Percentiles rank a stretch among this genome's conserved stretches.
Conservation (phyloP, 2,329 filamentous ascomycete species). For the Cercospora nicotianae region DNA sequence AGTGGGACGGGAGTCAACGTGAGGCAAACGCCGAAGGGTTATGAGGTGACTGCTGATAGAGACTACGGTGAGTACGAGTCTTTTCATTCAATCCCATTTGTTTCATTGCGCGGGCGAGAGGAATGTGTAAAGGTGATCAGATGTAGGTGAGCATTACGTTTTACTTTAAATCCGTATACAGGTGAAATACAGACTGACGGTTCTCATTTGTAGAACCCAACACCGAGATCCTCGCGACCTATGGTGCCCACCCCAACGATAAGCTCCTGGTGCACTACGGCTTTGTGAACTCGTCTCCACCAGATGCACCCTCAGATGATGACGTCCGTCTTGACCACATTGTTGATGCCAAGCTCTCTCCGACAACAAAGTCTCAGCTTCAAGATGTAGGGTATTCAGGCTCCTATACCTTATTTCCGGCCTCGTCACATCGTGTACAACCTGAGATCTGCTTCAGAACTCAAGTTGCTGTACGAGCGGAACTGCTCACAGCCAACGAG, state of each 20-base stretch:
- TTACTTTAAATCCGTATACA: not conserved
- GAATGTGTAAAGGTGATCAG: too few species aligned
- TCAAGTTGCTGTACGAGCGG: constrained; percentile 45
- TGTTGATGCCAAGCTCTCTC: constrained; percentile 42
- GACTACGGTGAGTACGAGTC: constrained; percentile 47
- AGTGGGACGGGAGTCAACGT: constrained; percentile 52
- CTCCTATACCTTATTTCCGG: constrained; percentile 36
- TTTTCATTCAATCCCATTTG: not conserved
- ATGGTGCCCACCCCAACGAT: constrained; percentile 71
- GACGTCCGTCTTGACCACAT: constrained; percentile 45
- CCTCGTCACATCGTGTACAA: constrained; percentile 8
- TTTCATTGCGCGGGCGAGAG: too few species aligned
- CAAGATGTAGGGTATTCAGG: constrained; percentile 48
- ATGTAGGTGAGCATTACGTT: not conserved
- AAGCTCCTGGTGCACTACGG: constrained; percentile 69
- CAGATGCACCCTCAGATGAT: constrained; percentile 37
- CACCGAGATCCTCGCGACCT: constrained; percentile 65
- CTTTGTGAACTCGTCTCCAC: constrained; percentile 41
- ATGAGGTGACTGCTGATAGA: constrained; percentile 55
- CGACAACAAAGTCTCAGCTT: constrained; percentile 38
- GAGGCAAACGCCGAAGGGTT: constrained; percentile 52
- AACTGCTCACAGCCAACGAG: constrained; percentile 38
- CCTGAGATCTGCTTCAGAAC: constrained; percentile 47
- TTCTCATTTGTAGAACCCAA: constrained; percentile 9
- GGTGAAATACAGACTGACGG: too few species aligned